phyloP scores from a whole-genome alignment of 371 early-diverging fungal species.

The Mucor piriformis region DNA sequence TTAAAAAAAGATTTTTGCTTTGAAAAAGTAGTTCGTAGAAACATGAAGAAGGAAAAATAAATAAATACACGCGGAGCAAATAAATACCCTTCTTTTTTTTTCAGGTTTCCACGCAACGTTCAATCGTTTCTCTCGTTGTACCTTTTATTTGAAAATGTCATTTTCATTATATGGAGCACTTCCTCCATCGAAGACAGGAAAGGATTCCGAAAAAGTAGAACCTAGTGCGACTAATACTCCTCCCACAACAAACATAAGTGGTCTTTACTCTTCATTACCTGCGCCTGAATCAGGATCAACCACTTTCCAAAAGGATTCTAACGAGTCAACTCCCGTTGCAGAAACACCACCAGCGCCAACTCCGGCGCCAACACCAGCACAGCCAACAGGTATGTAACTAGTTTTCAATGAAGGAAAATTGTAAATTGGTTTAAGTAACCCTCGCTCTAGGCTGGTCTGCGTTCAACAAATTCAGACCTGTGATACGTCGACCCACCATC shows the following conservation, averaged over 20 bases:
- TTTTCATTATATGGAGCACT: slow-evolving; percentile 32
- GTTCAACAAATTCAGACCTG: slow-evolving; percentile 48
- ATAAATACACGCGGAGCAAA: not conserved
- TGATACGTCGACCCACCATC: slow-evolving; percentile 48
- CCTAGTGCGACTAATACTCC: not conserved
- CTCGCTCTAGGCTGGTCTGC: slow-evolving; percentile 56
- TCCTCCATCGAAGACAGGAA: slow-evolving; percentile 29
- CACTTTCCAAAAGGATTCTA: not conserved
- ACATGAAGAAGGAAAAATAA: slow-evolving; percentile 14
- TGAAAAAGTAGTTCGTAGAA: slow-evolving; percentile 4
- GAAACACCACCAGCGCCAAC: slow-evolving; percentile 1
- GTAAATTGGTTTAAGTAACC: too few relatives aligned
- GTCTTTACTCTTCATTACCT: slow-evolving; percentile 33
- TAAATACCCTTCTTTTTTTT: not conserved
- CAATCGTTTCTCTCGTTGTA: not conserved
- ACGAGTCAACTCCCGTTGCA: not conserved
- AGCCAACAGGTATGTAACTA: slow-evolving; percentile 17
- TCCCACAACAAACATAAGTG: not conserved
- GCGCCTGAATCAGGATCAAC: slow-evolving; percentile 18
- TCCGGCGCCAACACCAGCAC: not conserved
- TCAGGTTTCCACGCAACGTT: not conserved
- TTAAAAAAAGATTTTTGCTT: not conserved
- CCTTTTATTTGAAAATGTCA: slow-evolving; percentile 14
- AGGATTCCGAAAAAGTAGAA: slow-evolving; percentile 15
- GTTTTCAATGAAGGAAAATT: too few relatives aligned